phyloP scores from a whole-genome alignment of 2,329 filamentous ascomycete genomes.

The Penicillium sp. region DNA sequence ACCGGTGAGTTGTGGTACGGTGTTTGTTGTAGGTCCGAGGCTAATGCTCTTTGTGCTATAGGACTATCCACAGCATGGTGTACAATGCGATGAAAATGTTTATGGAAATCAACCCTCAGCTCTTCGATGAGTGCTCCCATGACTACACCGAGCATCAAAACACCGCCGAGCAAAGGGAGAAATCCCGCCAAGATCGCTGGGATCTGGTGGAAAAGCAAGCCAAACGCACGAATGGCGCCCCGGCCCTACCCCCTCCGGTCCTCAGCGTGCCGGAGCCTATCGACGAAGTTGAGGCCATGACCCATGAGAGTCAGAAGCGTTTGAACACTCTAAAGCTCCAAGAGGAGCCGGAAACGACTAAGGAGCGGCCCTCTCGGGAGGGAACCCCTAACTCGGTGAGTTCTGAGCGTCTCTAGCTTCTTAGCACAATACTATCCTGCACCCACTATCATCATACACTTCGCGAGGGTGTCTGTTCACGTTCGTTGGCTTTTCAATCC shows the following conservation, averaged over 20 bases:
- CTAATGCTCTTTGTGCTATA: conserved; percentile 40
- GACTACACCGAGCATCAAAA: conserved; percentile 97
- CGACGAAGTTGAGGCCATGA: conserved; percentile 72
- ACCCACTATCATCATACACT: too few species aligned
- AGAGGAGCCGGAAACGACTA: conserved; percentile 54
- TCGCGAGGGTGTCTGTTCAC: too few species aligned
- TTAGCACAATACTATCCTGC: conserved; percentile 18
- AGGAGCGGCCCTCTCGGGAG: conserved; percentile 49
- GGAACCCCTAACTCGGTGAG: conserved; percentile 43
- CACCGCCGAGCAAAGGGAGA: conserved; percentile 76
- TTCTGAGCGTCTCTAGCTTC: conserved; percentile 28
- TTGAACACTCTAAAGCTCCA: conserved; percentile 86
- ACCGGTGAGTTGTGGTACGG: conserved; percentile 58
- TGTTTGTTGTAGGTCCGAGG: background rate
- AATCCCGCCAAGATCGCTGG: conserved; percentile 80
- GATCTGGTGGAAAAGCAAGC: conserved; percentile 77
- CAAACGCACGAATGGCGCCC: conserved; percentile 52
- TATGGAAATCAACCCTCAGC: conserved; percentile 98
- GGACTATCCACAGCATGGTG: conserved; percentile 98
- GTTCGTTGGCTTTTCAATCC: background rate
- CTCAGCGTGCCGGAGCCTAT: conserved; percentile 42
- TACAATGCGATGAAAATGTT: conserved; percentile 99
- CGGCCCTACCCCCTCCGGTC: conserved; percentile 34
- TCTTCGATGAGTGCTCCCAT: conserved; percentile 97
- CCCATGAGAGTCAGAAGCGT: conserved; percentile 78